Evolutionary conservation across 768 basidiomycete species (phyloP).

Genomic region (Hypholoma fasciculare): DNA sequence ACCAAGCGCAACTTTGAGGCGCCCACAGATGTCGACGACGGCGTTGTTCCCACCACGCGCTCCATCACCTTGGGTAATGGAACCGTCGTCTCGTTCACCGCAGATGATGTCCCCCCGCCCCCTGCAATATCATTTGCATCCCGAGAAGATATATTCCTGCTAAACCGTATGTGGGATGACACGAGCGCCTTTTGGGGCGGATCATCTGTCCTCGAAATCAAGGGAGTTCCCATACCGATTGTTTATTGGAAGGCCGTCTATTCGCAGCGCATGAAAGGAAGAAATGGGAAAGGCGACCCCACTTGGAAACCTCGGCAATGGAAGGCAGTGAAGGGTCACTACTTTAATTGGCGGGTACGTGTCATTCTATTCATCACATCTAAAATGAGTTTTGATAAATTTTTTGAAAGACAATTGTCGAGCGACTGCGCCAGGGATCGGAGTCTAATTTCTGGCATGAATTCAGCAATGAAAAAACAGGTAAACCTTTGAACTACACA

Average conservation of each 20-base stretch:
- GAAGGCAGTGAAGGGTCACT: background rate
- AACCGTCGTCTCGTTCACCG: background rate
- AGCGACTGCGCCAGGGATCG: background rate
- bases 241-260: conserved; percentile 20
- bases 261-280: background rate
- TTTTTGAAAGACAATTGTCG: background rate
- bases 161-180: conserved; percentile 29
- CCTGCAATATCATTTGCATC: conserved; percentile 19
- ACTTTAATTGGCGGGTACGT: background rate
- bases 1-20: background rate
- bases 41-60: background rate
- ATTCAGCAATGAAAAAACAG: background rate
- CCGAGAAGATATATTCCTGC: conserved; percentile 11
- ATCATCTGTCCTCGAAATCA: conserved; percentile 17
- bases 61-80: conserved; percentile 1
- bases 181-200: conserved; percentile 16
- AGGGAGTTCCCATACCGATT: conserved; percentile 10
- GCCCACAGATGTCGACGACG: background rate
- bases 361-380: background rate
- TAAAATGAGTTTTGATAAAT: background rate
- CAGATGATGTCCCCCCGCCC: conserved; percentile 10
- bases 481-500: background rate
- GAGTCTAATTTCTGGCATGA: background rate
- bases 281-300: background rate
- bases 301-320: background rate